Conservation (phyloP, 306 rosid species). For the peach (Prunus persica) region DNA sequence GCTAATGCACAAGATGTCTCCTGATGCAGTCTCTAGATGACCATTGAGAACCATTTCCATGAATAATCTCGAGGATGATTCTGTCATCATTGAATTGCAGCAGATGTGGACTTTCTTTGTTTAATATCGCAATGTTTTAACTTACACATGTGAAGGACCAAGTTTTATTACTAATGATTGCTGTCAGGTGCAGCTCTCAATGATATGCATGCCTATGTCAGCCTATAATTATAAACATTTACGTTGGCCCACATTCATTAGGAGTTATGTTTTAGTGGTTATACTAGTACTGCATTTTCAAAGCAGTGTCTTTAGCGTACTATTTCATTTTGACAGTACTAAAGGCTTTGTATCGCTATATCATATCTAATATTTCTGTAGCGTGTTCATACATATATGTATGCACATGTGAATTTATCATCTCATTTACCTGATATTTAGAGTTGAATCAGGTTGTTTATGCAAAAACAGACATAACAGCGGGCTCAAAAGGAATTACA, state of each 20-base stretch:
- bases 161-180: not conserved
- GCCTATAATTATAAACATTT: not conserved
- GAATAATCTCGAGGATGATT: not conserved
- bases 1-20: not conserved
- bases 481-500: conserved; percentile 92
- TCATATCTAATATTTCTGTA: not conserved
- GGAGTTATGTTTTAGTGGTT: not conserved
- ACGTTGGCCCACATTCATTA: not conserved
- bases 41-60: not conserved
- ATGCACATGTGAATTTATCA: not conserved
- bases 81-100: not conserved
- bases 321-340: not conserved
- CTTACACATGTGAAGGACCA: not conserved
- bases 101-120: not conserved
- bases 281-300: not conserved
- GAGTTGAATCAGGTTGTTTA: conserved; percentile 75
- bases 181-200: not conserved
- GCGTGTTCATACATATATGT: not conserved
- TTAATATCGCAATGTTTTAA: not conserved
- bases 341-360: not conserved
- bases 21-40: not conserved
- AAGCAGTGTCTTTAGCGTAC: not conserved
- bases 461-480: conserved; percentile 78
- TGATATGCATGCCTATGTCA: not conserved
- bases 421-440: conserved; percentile 27